A percentile compares a stretch with the other conserved stretches of the same genome.
Conservation (phyloP, 495 filamentous ascomycete species). For the Hypomontagnella monticulosa region DNA sequence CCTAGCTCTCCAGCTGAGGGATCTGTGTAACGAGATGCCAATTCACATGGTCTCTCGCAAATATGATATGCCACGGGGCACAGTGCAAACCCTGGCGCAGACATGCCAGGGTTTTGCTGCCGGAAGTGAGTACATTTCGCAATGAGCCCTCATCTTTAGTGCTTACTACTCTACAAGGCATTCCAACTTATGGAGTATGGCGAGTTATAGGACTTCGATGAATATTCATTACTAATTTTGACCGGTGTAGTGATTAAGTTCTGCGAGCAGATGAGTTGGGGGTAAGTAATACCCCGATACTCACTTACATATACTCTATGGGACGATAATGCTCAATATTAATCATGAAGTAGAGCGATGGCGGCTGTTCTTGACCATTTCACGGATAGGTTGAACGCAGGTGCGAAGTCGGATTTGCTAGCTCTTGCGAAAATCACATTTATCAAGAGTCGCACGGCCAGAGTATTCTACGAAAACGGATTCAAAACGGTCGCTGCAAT, state of each 20-base stretch:
- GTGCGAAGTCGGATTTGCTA: conserved; percentile 76
- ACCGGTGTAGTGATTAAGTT: conserved; percentile 72
- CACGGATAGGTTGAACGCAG: conserved; percentile 76
- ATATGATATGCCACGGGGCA: conserved; percentile 74
- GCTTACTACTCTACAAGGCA: neutral
- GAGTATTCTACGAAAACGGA: conserved; percentile 81
- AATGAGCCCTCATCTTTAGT: neutral
- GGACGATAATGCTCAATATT: conserved; percentile 7
- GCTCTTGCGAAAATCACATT: conserved; percentile 78
- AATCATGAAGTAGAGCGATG: conserved; percentile 58
- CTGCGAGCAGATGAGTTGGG: conserved; percentile 73
- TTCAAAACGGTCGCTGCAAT: conserved; percentile 72
- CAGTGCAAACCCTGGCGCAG: conserved; percentile 76
- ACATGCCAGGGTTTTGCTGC: conserved; percentile 83
- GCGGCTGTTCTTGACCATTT: conserved; percentile 82
- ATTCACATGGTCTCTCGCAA: conserved; percentile 74
- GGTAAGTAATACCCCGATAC: conserved; percentile 34
- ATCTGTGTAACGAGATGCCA: conserved; percentile 82
- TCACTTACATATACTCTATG: too few relatives aligned
- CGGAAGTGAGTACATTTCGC: conserved; percentile 58
- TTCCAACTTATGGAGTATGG: neutral
- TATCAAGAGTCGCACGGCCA: conserved; percentile 80
- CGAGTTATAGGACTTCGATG: neutral
- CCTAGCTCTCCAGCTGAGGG: conserved; percentile 80
- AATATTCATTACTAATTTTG: conserved; percentile 31